Conservation (phyloP, 2,329 filamentous ascomycete species). For the Aulographum hederae region DNA sequence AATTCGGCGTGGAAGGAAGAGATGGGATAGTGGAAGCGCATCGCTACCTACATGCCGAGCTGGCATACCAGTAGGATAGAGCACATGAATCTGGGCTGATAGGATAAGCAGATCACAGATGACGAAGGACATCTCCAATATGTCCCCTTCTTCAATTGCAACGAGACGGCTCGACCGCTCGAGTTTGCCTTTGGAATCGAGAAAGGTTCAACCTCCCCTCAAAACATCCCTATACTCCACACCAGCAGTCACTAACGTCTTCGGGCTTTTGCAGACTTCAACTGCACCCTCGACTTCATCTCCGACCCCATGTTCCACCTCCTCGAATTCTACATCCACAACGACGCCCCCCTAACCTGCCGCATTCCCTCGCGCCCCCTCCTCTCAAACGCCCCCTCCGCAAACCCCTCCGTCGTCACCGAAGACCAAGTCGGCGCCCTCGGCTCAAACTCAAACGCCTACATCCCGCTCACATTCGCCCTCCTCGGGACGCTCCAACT, state of each 20-base stretch:
- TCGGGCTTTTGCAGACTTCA: constrained; percentile 47
- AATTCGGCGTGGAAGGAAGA: too few species aligned
- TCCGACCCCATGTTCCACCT: constrained; percentile 71
- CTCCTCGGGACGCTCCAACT: constrained; percentile 76
- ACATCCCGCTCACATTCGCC: constrained; percentile 75
- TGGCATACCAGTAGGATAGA: too few species aligned
- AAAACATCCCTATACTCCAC: neutral
- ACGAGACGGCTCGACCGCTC: constrained; percentile 68
- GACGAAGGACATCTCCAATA: constrained; percentile 85
- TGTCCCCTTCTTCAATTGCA: constrained; percentile 77
- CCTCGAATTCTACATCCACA: constrained; percentile 95
- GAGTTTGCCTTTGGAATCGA: constrained; percentile 76
- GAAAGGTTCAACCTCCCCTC: constrained; percentile 15
- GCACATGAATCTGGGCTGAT: too few species aligned
- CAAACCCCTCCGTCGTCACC: constrained; percentile 6
- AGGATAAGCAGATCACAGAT: too few species aligned
- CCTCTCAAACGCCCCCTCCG: constrained; percentile 18
- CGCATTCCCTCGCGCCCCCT: constrained; percentile 67
- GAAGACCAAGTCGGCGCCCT: constrained; percentile 1
- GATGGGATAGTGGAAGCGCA: too few species aligned
- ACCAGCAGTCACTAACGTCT: constrained; percentile 7
- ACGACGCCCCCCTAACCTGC: constrained; percentile 82
- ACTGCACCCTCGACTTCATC: constrained; percentile 66
- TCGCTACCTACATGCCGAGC: too few species aligned
- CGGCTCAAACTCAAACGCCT: constrained; percentile 21